Percentiles rank a stretch among this genome's conserved stretches.
These are phyloP conservation scores for Trichocladium uniseriatum DNA, from an alignment of 495 filamentous ascomycete species.

Conservation along the genomic window DNA sequence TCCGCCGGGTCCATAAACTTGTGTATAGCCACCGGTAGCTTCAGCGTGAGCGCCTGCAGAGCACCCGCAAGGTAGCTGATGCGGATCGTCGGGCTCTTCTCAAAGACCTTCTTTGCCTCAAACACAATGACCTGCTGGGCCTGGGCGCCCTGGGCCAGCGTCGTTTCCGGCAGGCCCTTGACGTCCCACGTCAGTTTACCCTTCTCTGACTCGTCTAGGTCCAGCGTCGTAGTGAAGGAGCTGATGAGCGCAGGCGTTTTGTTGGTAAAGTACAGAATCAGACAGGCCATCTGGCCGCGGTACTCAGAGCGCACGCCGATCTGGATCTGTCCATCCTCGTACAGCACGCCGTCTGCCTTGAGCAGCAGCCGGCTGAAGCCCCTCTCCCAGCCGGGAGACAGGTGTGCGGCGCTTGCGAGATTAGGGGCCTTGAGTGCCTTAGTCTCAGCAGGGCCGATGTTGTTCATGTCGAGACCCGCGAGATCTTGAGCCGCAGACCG, in stretches of 20 bases:
- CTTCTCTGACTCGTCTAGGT: constrained; percentile 61
- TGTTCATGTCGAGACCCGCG: constrained; percentile 69
- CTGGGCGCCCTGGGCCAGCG: constrained; percentile 62
- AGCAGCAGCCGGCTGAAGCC: constrained; percentile 83
- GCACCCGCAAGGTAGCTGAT: constrained; percentile 91
- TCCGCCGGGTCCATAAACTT: constrained; percentile 94
- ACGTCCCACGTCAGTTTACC: constrained; percentile 68
- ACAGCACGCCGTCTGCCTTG: constrained; percentile 74
- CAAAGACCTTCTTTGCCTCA: constrained; percentile 72
- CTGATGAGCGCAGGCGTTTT: constrained; percentile 74
- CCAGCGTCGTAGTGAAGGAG: constrained; percentile 88
- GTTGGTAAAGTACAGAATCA: constrained; percentile 93
- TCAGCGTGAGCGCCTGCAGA: constrained; percentile 84
- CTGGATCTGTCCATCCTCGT: constrained; percentile 91
- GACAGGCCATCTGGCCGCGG: constrained; percentile 81
- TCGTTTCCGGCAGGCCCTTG: constrained; percentile 80
- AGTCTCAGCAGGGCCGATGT: constrained; percentile 42
- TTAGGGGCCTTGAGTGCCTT: constrained; percentile 59
- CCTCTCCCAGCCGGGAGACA: constrained; percentile 88
- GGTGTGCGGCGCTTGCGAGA: constrained; percentile 81
- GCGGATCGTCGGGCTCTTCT: constrained; percentile 79
- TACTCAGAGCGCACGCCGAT: constrained; percentile 90
- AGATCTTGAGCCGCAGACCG: constrained; percentile 51
- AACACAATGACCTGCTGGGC: constrained; percentile 93
- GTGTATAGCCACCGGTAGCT: constrained; percentile 79